Base-by-base conservation (phyloP, 176 grass and related monocot genomes). In the Lolium rigidum region DNA sequence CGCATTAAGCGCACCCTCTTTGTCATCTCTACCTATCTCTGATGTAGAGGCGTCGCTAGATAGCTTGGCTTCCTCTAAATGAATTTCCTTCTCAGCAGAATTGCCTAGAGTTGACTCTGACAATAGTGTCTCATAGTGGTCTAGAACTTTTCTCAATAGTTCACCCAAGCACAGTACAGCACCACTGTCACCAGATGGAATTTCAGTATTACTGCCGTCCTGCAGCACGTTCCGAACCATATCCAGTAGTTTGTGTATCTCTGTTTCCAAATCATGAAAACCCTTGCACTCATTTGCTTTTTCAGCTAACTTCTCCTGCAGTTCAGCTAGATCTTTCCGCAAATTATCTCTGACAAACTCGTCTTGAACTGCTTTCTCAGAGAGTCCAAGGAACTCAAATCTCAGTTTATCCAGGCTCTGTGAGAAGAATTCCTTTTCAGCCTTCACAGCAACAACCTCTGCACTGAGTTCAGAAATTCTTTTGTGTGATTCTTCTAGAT, bases 401-500 rank as follows among this genome's bases (percentile, higher is more conserved):
- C 92, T 93, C 64, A 96, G 87, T 74, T 92, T 95, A 52, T 95
- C 92, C 48, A 95, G 80, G 65, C 90, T 95, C 64, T 98, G 79
- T 46, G 84, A 92, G 65, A 98, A 95, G 61, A 94, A 91, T 60
- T 95, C 97, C 64, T 95, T 98, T 82, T 98, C 94, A 22, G 90
- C 86, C 82, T 89, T 96, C 80, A 98, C 80, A 89, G 88, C 90
- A 57, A 83, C 77, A 83, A 94, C 73, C 86, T 96, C 94, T 85
- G 97, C 90, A 74, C 86, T 95, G 44, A 95, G 88, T 88, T 98
- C 92, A 41, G 94, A 98, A 83, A 98, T 95, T 52, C 90, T 94
- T 83, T 98, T 91, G 82, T 90, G 92, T 0, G 97, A 98, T 28
- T 93, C 92, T 87, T 98, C 94, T 60, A 98, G 86, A 77, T 95